These are phyloP conservation scores for Basidioascus undulatus DNA, from an alignment of 768 basidiomycete genomes.

Conservation along the genomic window DNA sequence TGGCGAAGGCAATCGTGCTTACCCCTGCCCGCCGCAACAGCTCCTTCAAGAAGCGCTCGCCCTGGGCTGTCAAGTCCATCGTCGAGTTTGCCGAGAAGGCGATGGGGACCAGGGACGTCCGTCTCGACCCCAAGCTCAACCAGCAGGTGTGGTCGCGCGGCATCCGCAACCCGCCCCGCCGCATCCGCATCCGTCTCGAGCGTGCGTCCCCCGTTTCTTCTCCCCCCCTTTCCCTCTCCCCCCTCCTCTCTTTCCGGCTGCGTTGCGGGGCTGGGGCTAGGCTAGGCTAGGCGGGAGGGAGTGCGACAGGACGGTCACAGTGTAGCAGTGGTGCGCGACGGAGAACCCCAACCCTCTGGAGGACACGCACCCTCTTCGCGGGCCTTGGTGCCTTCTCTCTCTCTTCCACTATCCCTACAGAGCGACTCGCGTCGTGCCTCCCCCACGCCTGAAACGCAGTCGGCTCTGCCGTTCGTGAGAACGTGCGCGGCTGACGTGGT, in stretches of 20 bases:
- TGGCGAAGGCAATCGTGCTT: too few species aligned
- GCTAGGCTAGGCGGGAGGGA: neutral
- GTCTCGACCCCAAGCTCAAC: constrained; percentile 88
- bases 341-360: too few species aligned
- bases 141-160: constrained; percentile 74
- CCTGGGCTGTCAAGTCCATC: constrained; percentile 86
- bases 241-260: neutral
- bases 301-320: constrained; percentile 2
- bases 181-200: constrained; percentile 81
- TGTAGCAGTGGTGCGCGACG: neutral
- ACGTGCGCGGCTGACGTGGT: neutral
- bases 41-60: constrained; percentile 93
- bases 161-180: constrained; percentile 77
- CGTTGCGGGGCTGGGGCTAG: neutral
- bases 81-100: constrained; percentile 72
- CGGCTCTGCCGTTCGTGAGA: neutral
- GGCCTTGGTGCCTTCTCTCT: too few species aligned
- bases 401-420: neutral
- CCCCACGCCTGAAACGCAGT: too few species aligned
- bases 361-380: too few species aligned
- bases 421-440: neutral
- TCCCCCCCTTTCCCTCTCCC: constrained; percentile 5
- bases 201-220: constrained; percentile 29
- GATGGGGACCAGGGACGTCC: constrained; percentile 88
- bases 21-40: too few species aligned